Conservation (phyloP, 352 stramenopile species). For the Pilasporangium apinafurcum region DNA sequence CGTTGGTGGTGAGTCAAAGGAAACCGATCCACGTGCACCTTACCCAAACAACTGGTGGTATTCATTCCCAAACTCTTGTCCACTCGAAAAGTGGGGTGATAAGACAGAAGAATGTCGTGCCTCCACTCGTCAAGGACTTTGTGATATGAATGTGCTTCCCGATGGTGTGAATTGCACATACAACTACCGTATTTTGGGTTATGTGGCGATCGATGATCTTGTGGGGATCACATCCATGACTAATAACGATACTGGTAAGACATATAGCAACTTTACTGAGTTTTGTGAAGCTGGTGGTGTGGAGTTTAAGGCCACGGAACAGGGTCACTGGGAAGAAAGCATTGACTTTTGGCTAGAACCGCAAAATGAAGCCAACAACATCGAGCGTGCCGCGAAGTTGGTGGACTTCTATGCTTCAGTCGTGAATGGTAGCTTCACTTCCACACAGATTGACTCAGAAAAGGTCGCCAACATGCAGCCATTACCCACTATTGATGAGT, state of each 20-base stretch:
- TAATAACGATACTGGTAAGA: slow-evolving; percentile 7
- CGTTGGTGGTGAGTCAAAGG: slow-evolving; percentile 34
- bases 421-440: slow-evolving; percentile 16
- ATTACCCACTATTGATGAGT: slow-evolving; percentile 28
- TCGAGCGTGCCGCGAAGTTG: slow-evolving; percentile 31
- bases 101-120: slow-evolving; percentile 38
- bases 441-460: slow-evolving; percentile 19
- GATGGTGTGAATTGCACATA: slow-evolving; percentile 50
- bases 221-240: slow-evolving; percentile 50
- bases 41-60: slow-evolving; percentile 61
- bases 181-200: slow-evolving; percentile 52
- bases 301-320: slow-evolving; percentile 38
- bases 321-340: slow-evolving; percentile 19
- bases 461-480: slow-evolving; percentile 32
- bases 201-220: slow-evolving; percentile 47
- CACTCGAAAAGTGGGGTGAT: slow-evolving; percentile 24
- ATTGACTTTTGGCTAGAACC: slow-evolving; percentile 65
- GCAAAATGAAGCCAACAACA: slow-evolving; percentile 32
- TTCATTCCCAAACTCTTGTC: slow-evolving; percentile 54
- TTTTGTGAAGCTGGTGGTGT: slow-evolving; percentile 41
- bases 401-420: slow-evolving; percentile 58
- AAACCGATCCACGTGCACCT: slow-evolving; percentile 34
- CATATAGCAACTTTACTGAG: slow-evolving; percentile 26
- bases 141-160: slow-evolving; percentile 21
- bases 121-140: slow-evolving; percentile 24